Conservation (phyloP, 1,284 basidiomycete species). For the Apiotrichum sp. region DNA sequence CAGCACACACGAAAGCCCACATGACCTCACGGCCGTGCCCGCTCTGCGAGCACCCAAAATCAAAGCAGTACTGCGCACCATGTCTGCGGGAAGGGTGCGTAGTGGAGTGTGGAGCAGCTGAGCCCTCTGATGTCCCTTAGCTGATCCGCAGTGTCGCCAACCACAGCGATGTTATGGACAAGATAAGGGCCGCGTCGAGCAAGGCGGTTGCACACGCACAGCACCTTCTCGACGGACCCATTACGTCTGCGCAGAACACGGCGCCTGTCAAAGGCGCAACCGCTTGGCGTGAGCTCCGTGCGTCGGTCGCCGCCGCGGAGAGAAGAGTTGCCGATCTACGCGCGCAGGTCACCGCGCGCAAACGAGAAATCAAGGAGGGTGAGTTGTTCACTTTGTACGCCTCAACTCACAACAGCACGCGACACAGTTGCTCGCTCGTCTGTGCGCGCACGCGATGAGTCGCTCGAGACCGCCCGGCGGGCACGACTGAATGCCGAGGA, state of each 20-base stretch:
- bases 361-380: constrained; percentile 14
- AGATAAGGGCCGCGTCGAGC: constrained; percentile 13
- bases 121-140: neutral
- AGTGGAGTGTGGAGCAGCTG: neutral
- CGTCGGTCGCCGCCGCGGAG: constrained; percentile 26
- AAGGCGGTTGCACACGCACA: constrained; percentile 13
- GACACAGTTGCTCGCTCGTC: neutral
- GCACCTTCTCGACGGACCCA: constrained; percentile 12
- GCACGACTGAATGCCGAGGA: constrained; percentile 4
- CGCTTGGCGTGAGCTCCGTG: constrained; percentile 31
- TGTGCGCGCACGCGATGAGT: neutral
- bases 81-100: constrained; percentile 34
- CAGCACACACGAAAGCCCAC: neutral
- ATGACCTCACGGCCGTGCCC: constrained; percentile 14
- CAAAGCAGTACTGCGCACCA: constrained; percentile 25
- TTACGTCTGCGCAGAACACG: neutral
- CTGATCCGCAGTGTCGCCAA: constrained; percentile 12
- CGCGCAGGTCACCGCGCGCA: constrained; percentile 7
- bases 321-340: constrained; percentile 18
- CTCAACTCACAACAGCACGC: neutral
- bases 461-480: constrained; percentile 4
- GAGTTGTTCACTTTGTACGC: neutral
- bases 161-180: constrained; percentile 10
- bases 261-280: neutral
- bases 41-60: constrained; percentile 24